Evolutionary conservation across 139 green algal genomes (phyloP).

Genomic region (Micractinium sp.): DNA sequence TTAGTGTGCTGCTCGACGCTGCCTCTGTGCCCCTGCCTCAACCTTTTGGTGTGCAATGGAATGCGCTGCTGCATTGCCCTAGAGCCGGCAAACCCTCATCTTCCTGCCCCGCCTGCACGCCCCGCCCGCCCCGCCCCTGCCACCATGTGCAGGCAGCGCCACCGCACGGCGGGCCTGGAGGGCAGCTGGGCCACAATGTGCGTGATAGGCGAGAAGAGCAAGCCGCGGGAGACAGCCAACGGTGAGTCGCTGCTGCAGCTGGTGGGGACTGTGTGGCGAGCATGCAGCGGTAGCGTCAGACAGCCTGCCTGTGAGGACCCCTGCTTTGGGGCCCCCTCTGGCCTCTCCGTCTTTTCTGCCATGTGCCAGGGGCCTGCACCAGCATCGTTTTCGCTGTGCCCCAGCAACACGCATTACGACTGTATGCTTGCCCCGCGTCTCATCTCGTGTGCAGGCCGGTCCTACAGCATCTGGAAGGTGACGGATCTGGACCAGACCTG

Average conservation of each 20-base stretch:
- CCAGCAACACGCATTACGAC: too few relatives aligned
- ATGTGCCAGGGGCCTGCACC: neutral
- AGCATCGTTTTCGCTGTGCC: too few relatives aligned
- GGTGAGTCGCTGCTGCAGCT: neutral
- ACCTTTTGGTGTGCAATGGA: neutral
- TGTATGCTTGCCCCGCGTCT: too few relatives aligned
- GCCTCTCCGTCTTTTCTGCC: neutral
- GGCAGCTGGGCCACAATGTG: constrained; percentile 49
- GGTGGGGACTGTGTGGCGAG: neutral
- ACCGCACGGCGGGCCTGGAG: constrained; percentile 19
- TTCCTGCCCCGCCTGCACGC: neutral
- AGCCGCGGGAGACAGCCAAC: constrained; percentile 26
- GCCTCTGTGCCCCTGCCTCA: neutral
- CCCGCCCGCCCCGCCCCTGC: neutral
- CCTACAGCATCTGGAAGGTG: constrained; percentile 56
- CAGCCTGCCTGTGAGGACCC: too few relatives aligned
- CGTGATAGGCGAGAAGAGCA: constrained; percentile 51
- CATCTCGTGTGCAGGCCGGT: constrained; percentile 14
- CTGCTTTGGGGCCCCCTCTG: too few relatives aligned
- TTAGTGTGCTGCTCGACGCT: too few relatives aligned
- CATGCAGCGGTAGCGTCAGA: too few relatives aligned
- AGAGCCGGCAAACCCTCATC: too few relatives aligned
- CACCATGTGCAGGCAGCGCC: constrained; percentile 3
- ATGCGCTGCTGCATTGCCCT: too few relatives aligned
- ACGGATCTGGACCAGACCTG: constrained; percentile 53